Percentiles rank a stretch among this genome's conserved stretches.
phyloP scores from a whole-genome alignment of 1,284 basidiomycete species.

The Ustilago loliicola region DNA sequence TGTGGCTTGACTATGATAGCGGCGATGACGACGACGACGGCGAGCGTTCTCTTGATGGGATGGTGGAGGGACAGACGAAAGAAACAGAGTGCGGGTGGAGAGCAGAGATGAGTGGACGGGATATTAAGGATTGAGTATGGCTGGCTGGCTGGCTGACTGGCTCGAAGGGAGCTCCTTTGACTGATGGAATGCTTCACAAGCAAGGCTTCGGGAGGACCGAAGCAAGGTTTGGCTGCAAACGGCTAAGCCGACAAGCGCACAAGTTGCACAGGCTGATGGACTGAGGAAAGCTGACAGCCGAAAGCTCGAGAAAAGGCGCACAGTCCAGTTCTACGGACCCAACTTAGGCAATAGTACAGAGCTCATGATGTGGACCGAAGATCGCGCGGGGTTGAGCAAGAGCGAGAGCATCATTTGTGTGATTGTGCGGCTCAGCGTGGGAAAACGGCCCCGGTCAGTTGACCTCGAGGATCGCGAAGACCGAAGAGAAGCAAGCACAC shows the following conservation, averaged over 20 bases:
- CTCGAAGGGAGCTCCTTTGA: too few relatives aligned
- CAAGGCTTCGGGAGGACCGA: not conserved
- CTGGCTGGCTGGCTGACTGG: not conserved
- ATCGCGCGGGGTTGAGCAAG: conserved; percentile 12
- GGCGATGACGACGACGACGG: not conserved
- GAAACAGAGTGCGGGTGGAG: not conserved
- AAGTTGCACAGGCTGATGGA: not conserved
- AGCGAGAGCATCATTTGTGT: not conserved
- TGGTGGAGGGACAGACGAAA: conserved; percentile 12
- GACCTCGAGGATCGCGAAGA: conserved; percentile 1
- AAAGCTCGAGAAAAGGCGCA: conserved; percentile 2
- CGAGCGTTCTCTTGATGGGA: not conserved
- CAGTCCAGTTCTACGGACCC: not conserved
- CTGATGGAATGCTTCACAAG: too few relatives aligned
- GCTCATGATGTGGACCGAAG: conserved; percentile 17
- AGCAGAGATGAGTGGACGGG: not conserved
- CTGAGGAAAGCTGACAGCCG: not conserved
- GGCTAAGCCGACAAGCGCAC: not conserved
- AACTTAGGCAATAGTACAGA: not conserved
- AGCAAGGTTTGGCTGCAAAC: not conserved
- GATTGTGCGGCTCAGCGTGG: not conserved
- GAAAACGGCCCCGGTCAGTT: not conserved
- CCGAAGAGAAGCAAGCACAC: not conserved
- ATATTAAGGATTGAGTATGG: conserved; percentile 8
- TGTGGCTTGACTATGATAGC: conserved; percentile 1